phyloP scores from a whole-genome alignment of 495 filamentous ascomycete genomes.

The Hypoxylon cercidicola region DNA sequence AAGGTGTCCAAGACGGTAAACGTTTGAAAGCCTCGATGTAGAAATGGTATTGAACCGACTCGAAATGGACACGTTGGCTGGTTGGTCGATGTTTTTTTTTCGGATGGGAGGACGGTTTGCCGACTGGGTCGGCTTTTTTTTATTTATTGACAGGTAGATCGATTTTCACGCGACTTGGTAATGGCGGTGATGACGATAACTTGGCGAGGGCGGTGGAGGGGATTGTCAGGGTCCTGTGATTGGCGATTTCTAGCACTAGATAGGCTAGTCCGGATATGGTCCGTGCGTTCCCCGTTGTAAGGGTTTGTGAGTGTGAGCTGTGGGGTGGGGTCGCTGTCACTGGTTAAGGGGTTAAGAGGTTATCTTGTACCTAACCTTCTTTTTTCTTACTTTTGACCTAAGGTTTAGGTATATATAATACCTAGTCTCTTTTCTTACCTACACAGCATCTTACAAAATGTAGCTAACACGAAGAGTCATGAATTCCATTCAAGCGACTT shows the following conservation, averaged over 20 bases:
- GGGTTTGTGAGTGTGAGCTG: not conserved
- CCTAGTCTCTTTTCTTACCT: too few relatives aligned
- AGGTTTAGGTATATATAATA: too few relatives aligned
- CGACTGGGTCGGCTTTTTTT: conserved; percentile 13
- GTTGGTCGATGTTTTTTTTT: not conserved
- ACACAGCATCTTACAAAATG: too few relatives aligned
- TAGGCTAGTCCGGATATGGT: not conserved
- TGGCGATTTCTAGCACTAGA: conserved; percentile 1
- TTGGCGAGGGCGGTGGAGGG: conserved; percentile 9
- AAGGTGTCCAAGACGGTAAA: not conserved
- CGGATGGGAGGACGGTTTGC: not conserved
- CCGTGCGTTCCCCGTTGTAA: conserved; percentile 2
- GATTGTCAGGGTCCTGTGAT: conserved; percentile 7
- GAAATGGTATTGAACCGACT: not conserved
- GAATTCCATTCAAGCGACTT: too few relatives aligned
- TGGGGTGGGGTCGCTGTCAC: not conserved
- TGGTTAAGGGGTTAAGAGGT: not conserved
- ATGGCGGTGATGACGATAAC: conserved; percentile 43
- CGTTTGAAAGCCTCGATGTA: not conserved
- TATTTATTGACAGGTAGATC: conserved; percentile 33
- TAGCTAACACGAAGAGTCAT: too few relatives aligned
- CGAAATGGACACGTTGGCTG: not conserved
- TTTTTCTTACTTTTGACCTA: too few relatives aligned
- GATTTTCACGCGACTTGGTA: conserved; percentile 31
- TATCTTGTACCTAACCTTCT: not conserved